phyloP scores from a whole-genome alignment of 331 rosid species.

The Dryas integrifolia region DNA sequence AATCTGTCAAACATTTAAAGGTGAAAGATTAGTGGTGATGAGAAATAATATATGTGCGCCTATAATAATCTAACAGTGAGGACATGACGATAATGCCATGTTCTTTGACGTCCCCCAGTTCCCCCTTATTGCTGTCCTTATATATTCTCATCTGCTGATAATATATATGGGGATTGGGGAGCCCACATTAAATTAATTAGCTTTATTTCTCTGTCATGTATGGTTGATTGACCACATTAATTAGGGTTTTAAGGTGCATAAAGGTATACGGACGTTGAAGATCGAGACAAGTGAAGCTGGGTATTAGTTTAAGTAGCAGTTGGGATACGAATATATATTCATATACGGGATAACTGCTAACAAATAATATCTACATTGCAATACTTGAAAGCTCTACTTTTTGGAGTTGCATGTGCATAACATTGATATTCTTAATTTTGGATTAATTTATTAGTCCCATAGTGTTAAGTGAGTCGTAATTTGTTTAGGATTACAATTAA shows the following conservation, averaged over 20 bases:
- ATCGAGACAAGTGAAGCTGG: background rate
- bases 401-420: too few relatives aligned
- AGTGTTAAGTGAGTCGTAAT: too few relatives aligned
- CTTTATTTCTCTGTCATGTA: background rate
- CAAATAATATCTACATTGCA: background rate
- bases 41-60: background rate
- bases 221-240: background rate
- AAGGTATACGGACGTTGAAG: slow-evolving; percentile 7
- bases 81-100: too few relatives aligned
- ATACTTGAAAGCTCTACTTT: background rate
- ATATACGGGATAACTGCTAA: background rate
- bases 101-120: too few relatives aligned
- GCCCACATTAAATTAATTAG: too few relatives aligned
- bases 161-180: too few relatives aligned
- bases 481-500: too few relatives aligned
- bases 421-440: too few relatives aligned
- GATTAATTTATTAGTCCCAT: too few relatives aligned
- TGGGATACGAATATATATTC: slow-evolving; percentile 13
- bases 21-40: background rate
- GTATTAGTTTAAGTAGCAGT: slow-evolving; percentile 18
- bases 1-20: too few relatives aligned
- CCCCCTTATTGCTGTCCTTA: background rate
- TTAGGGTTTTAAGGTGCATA: background rate
- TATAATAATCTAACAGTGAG: too few relatives aligned
- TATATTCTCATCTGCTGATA: background rate